A percentile compares a stretch with the other conserved stretches of the same genome.
These are phyloP conservation scores for Penicillium macrosclerotiorum DNA, from an alignment of 495 filamentous ascomycete genomes.

Conservation along the genomic window DNA sequence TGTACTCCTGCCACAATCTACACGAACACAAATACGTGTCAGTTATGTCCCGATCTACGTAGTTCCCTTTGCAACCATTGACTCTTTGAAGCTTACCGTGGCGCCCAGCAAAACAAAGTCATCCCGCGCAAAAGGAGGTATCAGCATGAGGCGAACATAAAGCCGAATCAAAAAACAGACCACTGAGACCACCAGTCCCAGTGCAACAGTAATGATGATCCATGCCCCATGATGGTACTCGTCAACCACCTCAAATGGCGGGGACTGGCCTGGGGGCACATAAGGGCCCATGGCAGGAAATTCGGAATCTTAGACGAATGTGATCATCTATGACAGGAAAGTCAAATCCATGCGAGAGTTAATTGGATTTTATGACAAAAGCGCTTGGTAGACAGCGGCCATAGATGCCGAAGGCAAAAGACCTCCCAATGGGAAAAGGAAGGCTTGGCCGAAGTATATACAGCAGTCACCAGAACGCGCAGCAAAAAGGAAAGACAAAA, in stretches of 20 bases:
- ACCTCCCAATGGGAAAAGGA: no score
- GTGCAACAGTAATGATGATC: slow-evolving; percentile 47
- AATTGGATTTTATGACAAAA: neutral
- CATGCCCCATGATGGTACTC: slow-evolving; percentile 42
- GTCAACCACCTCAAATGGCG: slow-evolving; percentile 41
- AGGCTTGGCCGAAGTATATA: no score
- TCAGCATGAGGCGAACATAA: slow-evolving; percentile 41
- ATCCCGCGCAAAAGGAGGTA: slow-evolving; percentile 38
- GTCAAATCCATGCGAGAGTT: neutral
- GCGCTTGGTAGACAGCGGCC: no score
- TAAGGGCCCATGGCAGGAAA: slow-evolving; percentile 27
- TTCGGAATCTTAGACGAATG: neutral
- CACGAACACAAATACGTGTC: neutral
- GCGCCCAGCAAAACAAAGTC: slow-evolving; percentile 38
- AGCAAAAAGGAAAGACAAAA: no score
- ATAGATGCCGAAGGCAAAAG: no score
- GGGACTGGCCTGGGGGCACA: slow-evolving; percentile 37
- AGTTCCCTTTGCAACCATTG: neutral
- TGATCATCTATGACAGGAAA: neutral
- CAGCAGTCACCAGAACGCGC: no score
- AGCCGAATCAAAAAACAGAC: slow-evolving; percentile 43
- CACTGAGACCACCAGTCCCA: slow-evolving; percentile 48
- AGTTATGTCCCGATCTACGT: neutral
- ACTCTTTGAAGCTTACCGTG: slow-evolving; percentile 29
- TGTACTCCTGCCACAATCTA: slow-evolving; percentile 36